A percentile compares a stretch with the other conserved stretches of the same genome.
These are phyloP conservation scores for Yamadazyma siamensis DNA, from an alignment of 1,139 yeast genomes.

Conservation along the genomic window DNA sequence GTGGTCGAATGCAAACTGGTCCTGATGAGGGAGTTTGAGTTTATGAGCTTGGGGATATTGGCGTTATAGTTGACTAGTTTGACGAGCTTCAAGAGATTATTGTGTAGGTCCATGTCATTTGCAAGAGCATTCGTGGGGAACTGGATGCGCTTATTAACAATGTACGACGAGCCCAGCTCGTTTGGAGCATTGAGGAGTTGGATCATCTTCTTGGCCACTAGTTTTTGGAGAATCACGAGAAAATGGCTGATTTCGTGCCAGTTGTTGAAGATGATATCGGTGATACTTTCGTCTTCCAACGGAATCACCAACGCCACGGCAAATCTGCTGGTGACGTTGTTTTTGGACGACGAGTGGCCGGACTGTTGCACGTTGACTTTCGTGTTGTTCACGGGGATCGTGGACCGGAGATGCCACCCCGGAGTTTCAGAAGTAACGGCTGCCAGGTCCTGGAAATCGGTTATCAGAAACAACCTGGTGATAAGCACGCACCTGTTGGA, in stretches of 20 bases:
- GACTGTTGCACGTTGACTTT: conserved; percentile 4
- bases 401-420: conserved; percentile 35
- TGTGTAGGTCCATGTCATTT: conserved; percentile 38
- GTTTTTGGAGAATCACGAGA: conserved; percentile 35
- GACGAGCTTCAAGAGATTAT: conserved; percentile 32
- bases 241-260: conserved; percentile 49
- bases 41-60: conserved; percentile 47
- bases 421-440: conserved; percentile 4
- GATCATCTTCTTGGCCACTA: conserved; percentile 35
- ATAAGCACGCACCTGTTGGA: conserved; percentile 37
- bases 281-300: conserved; percentile 30
- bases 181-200: conserved; percentile 16
- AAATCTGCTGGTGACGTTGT: conserved; percentile 34
- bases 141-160: conserved; percentile 35
- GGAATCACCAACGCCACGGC: conserved; percentile 51
- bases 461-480: conserved; percentile 44
- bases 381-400: conserved; percentile 25
- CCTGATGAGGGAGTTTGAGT: conserved; percentile 31
- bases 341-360: conserved; percentile 8
- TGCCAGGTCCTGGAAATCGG: conserved; percentile 22
- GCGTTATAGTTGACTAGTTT: conserved; percentile 37
- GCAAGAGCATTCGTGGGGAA: conserved; percentile 38
- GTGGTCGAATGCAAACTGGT: conserved; percentile 12
- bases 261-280: conserved; percentile 43
- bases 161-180: conserved; percentile 13